phyloP scores from a whole-genome alignment of 805 yeast genomes.

The Metschnikowia kofuensis region DNA sequence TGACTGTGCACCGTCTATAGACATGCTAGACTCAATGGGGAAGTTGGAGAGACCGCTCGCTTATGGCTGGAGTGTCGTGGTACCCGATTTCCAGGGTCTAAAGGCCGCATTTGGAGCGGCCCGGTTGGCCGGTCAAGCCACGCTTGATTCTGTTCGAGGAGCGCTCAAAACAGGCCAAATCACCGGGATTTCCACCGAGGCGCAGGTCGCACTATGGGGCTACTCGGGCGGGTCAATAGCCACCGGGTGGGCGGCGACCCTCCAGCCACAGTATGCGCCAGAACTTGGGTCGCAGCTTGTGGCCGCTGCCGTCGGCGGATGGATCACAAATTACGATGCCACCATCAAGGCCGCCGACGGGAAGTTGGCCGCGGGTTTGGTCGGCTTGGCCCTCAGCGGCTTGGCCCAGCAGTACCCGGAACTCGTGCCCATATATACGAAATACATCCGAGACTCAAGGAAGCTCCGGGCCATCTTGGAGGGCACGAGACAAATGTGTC shows the following conservation, averaged over 20 bases:
- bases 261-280: constrained; percentile 37
- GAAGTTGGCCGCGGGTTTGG: constrained; percentile 28
- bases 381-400: constrained; percentile 30
- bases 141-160: constrained; percentile 33
- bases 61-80: constrained; percentile 33
- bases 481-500: constrained; percentile 2
- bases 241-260: constrained; percentile 37
- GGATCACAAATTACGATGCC: constrained; percentile 32
- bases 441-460: neutral
- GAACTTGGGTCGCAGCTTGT: constrained; percentile 22
- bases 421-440: constrained; percentile 5
- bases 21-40: constrained; percentile 16
- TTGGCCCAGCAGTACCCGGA: constrained; percentile 32
- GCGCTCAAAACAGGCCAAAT: constrained; percentile 18
- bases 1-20: constrained; percentile 23
- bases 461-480: neutral
- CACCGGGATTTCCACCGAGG: constrained; percentile 20
- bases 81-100: constrained; percentile 37
- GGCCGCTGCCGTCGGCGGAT: constrained; percentile 39
- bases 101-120: constrained; percentile 33
- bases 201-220: constrained; percentile 30
- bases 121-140: constrained; percentile 28
- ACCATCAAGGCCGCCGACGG: constrained; percentile 27
- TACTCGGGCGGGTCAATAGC: constrained; percentile 40
- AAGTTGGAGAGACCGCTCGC: constrained; percentile 14